A percentile compares a stretch with the other conserved stretches of the same genome.
These are phyloP conservation scores for Moniliophthora roreri DNA, from an alignment of 1,284 basidiomycete genomes.

Conservation along the genomic window DNA sequence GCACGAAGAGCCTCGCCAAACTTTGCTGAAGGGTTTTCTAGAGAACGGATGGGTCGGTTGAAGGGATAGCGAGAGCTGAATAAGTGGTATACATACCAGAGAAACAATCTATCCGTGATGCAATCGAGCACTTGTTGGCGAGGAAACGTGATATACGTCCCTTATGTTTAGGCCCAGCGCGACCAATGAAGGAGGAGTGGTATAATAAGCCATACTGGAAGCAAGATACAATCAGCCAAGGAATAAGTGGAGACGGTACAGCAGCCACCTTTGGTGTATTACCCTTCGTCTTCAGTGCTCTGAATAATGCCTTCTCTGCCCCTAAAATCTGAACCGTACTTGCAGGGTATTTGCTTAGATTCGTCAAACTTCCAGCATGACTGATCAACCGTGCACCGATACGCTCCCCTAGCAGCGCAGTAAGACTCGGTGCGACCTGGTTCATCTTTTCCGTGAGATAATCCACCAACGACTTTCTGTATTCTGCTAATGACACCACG, in stretches of 20 bases:
- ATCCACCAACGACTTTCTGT: constrained; percentile 88
- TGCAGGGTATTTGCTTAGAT: constrained; percentile 97
- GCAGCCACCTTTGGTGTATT: constrained; percentile 89
- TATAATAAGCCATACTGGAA: constrained; percentile 88
- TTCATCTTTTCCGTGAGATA: constrained; percentile 99
- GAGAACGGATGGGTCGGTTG: constrained; percentile 1
- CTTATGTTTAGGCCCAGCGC: constrained; percentile 95
- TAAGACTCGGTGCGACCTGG: constrained; percentile 93
- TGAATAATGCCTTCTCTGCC: constrained; percentile 97
- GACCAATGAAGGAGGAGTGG: constrained; percentile 94
- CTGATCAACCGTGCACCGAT: constrained; percentile 95
- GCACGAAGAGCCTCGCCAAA: constrained; percentile 93
- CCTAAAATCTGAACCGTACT: constrained; percentile 98
- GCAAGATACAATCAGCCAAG: constrained; percentile 7
- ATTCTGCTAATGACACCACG: constrained; percentile 91
- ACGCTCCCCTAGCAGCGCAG: constrained; percentile 92
- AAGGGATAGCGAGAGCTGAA: background rate
- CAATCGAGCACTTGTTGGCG: constrained; percentile 99
- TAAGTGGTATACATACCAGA: constrained; percentile 51
- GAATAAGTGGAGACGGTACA: background rate
- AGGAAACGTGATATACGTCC: constrained; percentile 97
- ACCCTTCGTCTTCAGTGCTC: constrained; percentile 97
- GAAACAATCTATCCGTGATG: constrained; percentile 97
- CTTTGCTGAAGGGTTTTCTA: constrained; percentile 87
- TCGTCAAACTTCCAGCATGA: constrained; percentile 96